Evolutionary conservation across 495 filamentous ascomycete genomes (phyloP).

Genomic region (Hypomontagnella monticulosa): DNA sequence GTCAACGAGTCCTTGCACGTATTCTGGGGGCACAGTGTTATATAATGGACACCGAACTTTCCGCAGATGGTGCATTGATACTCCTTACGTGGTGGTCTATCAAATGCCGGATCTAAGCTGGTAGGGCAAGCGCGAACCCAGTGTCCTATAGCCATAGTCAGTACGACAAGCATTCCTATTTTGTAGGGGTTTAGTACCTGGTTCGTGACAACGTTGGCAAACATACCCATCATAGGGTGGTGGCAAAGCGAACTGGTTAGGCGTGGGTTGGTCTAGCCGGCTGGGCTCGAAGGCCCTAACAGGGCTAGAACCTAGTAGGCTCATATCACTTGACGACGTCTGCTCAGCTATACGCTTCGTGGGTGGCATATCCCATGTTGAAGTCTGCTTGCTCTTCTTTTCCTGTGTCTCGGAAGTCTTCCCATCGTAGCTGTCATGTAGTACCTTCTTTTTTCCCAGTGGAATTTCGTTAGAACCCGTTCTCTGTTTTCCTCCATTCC

Average conservation of each 20-base stretch:
- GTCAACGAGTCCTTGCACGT: conserved; percentile 40
- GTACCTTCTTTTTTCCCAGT: conserved; percentile 6
- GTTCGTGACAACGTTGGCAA: conserved; percentile 49
- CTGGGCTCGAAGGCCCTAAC: neutral
- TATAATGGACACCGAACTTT: conserved; percentile 44
- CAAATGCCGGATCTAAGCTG: conserved; percentile 50
- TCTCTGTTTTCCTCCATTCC: neutral
- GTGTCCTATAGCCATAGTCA: conserved; percentile 52
- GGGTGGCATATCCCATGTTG: neutral
- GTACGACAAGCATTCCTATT: neutral
- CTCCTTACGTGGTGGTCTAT: conserved; percentile 35
- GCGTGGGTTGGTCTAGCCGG: neutral
- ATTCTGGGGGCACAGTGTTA: conserved; percentile 49
- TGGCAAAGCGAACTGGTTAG: neutral
- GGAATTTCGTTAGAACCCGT: conserved; percentile 21
- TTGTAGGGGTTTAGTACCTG: conserved; percentile 40
- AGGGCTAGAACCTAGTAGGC: neutral
- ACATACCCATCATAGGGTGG: conserved; percentile 35
- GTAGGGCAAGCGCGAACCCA: conserved; percentile 53
- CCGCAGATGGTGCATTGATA: conserved; percentile 53
- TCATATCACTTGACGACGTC: neutral
- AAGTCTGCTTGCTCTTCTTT: neutral
- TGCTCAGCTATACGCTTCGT: neutral
- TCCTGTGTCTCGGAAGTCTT: neutral
- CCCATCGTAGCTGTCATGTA: conserved; percentile 3